These are phyloP conservation scores for Scedosporium boydii DNA, from an alignment of 2,329 filamentous ascomycete species.

Conservation along the genomic window DNA sequence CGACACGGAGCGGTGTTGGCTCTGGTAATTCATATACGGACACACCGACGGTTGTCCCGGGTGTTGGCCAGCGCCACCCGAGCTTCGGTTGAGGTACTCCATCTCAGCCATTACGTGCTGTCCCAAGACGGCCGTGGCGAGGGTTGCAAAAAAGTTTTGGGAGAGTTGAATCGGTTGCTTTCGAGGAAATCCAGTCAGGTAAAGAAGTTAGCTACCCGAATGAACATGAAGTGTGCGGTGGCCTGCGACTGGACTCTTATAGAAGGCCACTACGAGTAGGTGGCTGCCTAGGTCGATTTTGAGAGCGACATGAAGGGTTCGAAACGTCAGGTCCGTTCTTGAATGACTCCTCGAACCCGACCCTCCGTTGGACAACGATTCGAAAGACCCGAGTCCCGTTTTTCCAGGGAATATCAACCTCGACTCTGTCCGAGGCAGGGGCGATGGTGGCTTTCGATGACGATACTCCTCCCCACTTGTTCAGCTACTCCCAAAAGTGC, in stretches of 20 bases:
- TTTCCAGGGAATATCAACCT: not conserved
- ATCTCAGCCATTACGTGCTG: not conserved
- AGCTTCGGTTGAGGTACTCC: conserved; percentile 3
- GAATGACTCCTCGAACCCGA: too few relatives aligned
- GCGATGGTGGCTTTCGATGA: not conserved
- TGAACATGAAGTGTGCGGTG: too few relatives aligned
- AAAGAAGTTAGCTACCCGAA: too few relatives aligned
- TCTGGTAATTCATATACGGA: not conserved
- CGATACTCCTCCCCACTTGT: not conserved
- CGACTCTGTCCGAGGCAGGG: not conserved
- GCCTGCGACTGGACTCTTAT: too few relatives aligned
- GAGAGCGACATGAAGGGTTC: too few relatives aligned
- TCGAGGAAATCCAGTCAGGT: not conserved
- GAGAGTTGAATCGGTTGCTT: not conserved
- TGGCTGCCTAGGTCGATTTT: too few relatives aligned
- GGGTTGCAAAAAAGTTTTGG: not conserved
- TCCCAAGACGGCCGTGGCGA: not conserved
- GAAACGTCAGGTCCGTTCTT: too few relatives aligned
- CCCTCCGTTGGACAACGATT: too few relatives aligned
- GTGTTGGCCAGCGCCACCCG: not conserved
- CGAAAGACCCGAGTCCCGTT: too few relatives aligned
- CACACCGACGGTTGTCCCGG: not conserved
- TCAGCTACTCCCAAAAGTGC: not conserved
- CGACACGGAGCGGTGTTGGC: not conserved
- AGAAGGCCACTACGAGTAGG: too few relatives aligned